Conservation (phyloP, 2,329 filamentous ascomycete genomes). For the Sordariomycetes sp. region DNA sequence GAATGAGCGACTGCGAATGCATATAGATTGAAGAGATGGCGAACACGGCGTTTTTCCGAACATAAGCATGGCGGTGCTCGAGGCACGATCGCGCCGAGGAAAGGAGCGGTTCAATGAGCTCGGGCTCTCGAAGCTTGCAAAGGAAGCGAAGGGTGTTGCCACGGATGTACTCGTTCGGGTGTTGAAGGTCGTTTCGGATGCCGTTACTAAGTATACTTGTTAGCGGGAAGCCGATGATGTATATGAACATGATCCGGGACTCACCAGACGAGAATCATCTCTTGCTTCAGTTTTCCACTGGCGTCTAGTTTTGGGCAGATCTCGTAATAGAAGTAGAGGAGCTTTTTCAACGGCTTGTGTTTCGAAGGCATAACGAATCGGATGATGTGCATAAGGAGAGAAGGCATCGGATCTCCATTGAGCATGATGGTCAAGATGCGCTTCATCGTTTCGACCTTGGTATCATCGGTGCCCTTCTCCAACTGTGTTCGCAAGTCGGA, state of each 20-base stretch:
- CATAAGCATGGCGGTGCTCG: constrained; percentile 93
- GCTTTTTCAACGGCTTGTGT: constrained; percentile 92
- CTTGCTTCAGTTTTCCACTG: constrained; percentile 92
- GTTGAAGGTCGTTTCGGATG: constrained; percentile 93
- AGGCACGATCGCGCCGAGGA: constrained; percentile 88
- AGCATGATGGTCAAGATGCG: constrained; percentile 94
- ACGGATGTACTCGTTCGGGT: constrained; percentile 95
- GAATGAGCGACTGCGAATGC: constrained; percentile 85
- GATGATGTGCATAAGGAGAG: constrained; percentile 98
- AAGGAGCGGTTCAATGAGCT: constrained; percentile 91
- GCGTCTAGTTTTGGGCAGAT: constrained; percentile 94
- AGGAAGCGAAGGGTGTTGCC: constrained; percentile 98
- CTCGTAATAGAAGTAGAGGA: constrained; percentile 98
- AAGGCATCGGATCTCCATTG: constrained; percentile 92
- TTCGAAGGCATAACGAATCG: constrained; percentile 99
- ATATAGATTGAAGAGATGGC: constrained; percentile 87
- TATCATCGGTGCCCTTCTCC: constrained; percentile 88
- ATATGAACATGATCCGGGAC: too few relatives aligned
- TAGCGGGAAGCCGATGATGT: too few relatives aligned
- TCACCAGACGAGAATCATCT: constrained; percentile 98
- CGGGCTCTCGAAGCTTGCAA: constrained; percentile 88
- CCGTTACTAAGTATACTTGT: constrained; percentile 66
- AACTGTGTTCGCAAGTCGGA: constrained; percentile 88
- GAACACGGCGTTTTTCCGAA: constrained; percentile 96
- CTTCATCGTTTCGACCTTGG: constrained; percentile 93